phyloP scores from a whole-genome alignment of 2,329 filamentous ascomycete species.

The Calycina herbarum region DNA sequence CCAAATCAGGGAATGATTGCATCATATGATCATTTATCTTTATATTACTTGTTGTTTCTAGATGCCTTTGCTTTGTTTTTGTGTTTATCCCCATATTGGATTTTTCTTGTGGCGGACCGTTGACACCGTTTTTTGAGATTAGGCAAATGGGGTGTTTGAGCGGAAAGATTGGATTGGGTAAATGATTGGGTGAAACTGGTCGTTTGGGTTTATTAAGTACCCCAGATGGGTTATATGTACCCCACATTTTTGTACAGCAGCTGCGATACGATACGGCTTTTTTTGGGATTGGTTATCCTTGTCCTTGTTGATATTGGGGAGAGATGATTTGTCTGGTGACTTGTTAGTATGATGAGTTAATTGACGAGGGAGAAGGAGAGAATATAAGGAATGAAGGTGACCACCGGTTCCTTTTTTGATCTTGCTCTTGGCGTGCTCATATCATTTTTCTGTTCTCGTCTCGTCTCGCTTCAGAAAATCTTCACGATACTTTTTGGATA shows the following conservation, averaged over 20 bases:
- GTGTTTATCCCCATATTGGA: neutral
- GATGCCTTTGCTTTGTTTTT: neutral
- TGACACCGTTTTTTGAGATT: neutral
- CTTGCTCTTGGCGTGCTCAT: neutral
- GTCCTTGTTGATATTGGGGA: neutral
- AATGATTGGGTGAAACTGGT: neutral
- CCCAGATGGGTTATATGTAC: neutral
- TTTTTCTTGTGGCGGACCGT: neutral
- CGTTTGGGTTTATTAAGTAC: neutral
- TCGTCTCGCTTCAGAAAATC: neutral
- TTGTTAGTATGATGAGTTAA: neutral
- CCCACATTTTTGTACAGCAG: neutral
- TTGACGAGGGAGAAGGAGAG: neutral
- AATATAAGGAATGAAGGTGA: neutral
- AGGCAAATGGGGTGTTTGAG: neutral
- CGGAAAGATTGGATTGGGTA: neutral
- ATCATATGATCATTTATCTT: neutral
- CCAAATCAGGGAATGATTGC: neutral
- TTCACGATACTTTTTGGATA: slow-evolving; percentile 15
- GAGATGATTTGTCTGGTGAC: neutral
- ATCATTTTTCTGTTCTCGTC: neutral
- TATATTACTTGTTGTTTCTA: neutral
- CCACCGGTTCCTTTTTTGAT: neutral
- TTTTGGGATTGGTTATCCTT: neutral
- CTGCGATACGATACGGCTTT: neutral